A percentile compares a stretch with the other conserved stretches of the same genome.
phyloP scores from a whole-genome alignment of 805 yeast genomes.

The Wickerhamiella alocasiicola region DNA sequence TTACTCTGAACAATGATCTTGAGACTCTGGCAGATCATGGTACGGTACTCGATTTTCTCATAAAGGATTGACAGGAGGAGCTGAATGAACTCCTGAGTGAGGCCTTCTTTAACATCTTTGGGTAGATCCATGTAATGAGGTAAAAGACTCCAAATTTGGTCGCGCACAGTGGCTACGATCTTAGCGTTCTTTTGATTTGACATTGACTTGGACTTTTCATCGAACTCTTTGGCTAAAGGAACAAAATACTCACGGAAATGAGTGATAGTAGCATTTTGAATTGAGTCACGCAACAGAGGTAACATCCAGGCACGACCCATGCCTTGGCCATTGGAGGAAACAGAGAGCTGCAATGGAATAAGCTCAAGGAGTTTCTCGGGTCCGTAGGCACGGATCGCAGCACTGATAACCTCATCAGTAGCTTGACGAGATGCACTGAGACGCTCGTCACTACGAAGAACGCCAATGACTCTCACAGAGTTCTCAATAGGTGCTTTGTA shows the following conservation, averaged over 20 bases:
- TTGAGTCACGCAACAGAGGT: slow-evolving; percentile 80
- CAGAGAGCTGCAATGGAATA: slow-evolving; percentile 61
- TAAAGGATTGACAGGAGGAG: slow-evolving; percentile 62
- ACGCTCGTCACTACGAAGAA: slow-evolving; percentile 72
- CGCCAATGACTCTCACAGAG: slow-evolving; percentile 63
- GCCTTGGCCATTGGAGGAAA: slow-evolving; percentile 33
- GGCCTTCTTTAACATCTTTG: slow-evolving; percentile 49
- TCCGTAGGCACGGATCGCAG: slow-evolving; percentile 71
- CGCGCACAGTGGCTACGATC: slow-evolving; percentile 71
- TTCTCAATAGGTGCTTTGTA: slow-evolving; percentile 56
- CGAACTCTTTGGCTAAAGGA: slow-evolving; percentile 40
- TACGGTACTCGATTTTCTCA: slow-evolving; percentile 61
- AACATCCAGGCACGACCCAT: slow-evolving; percentile 94
- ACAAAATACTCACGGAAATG: slow-evolving; percentile 51
- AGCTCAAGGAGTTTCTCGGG: slow-evolving; percentile 67
- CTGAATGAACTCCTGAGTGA: slow-evolving; percentile 69
- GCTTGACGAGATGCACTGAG: slow-evolving; percentile 52
- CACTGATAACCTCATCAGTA: slow-evolving; percentile 68
- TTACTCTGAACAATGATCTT: slow-evolving; percentile 69
- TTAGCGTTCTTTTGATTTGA: slow-evolving; percentile 49
- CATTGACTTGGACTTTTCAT: slow-evolving; percentile 20
- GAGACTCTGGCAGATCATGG: slow-evolving; percentile 71
- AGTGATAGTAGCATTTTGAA: slow-evolving; percentile 53
- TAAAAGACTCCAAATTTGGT: slow-evolving; percentile 83
- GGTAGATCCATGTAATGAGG: slow-evolving; percentile 88